phyloP scores from a whole-genome alignment of 1,284 basidiomycete species.

The Moesziomyces antarcticus region DNA sequence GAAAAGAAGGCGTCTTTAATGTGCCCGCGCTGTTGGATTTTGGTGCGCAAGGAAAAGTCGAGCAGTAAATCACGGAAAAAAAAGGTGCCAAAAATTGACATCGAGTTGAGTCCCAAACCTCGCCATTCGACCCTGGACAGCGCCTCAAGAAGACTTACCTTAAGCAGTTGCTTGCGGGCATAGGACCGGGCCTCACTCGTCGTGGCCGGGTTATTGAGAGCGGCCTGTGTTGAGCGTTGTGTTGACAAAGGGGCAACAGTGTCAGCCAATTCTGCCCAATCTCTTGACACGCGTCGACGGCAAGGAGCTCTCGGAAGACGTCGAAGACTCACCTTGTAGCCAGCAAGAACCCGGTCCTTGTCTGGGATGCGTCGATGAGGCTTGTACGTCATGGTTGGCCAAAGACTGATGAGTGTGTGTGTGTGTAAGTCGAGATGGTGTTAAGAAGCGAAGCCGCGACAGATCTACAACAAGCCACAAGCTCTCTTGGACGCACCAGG shows the following conservation, averaged over 20 bases:
- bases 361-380: conserved; percentile 44
- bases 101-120: conserved; percentile 2
- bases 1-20: conserved; percentile 45
- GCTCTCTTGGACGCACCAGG: background rate
- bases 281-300: background rate
- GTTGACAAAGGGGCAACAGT: background rate
- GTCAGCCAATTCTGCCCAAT: background rate
- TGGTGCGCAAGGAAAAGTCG: background rate
- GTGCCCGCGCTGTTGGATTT: conserved; percentile 16
- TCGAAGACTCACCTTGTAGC: conserved; percentile 35
- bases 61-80: background rate
- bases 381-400: conserved; percentile 27
- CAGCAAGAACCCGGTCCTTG: conserved; percentile 47
- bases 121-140: background rate
- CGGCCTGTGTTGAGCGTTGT: conserved; percentile 35
- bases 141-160: conserved; percentile 10
- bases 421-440: background rate
- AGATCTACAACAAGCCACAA: too few species aligned
- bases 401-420: conserved; percentile 1
- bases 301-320: background rate
- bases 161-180: conserved; percentile 50
- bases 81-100: background rate
- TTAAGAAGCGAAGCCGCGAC: background rate
- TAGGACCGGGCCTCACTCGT: conserved; percentile 40
- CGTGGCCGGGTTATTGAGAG: conserved; percentile 53